Evolutionary conservation across 768 basidiomycete species (phyloP).

Genomic region (Wakefieldia striispora): DNA sequence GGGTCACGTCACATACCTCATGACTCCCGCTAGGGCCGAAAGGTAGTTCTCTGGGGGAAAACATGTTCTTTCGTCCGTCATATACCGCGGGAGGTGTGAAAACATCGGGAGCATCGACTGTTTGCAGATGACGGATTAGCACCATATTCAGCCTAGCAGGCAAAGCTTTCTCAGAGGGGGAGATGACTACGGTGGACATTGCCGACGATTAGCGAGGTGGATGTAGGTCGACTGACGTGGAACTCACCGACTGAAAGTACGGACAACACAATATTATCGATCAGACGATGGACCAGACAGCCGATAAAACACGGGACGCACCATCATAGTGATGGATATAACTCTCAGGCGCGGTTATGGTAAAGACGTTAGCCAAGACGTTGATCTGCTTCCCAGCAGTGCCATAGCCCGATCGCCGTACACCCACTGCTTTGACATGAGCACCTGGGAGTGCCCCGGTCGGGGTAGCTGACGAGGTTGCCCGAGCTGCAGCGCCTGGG

Average conservation of each 20-base stretch:
- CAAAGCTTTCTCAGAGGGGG: constrained; percentile 64
- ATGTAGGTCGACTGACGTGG: not conserved
- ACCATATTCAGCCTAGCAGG: constrained; percentile 70
- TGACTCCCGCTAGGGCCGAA: constrained; percentile 52
- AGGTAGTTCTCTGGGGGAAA: constrained; percentile 57
- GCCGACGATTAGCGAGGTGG: constrained; percentile 8
- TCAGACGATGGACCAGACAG: constrained; percentile 12
- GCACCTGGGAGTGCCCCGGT: constrained; percentile 30
- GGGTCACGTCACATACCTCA: constrained; percentile 41
- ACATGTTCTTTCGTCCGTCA: constrained; percentile 79
- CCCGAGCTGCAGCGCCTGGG: constrained; percentile 16
- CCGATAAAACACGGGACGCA: constrained; percentile 39
- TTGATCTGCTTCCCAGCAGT: constrained; percentile 45
- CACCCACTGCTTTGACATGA: constrained; percentile 57
- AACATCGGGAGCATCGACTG: constrained; percentile 49
- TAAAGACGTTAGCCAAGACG: constrained; percentile 62
- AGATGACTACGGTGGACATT: constrained; percentile 46
- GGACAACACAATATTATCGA: constrained; percentile 5
- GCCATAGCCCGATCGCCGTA: constrained; percentile 65
- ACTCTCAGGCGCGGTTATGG: constrained; percentile 54
- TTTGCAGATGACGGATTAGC: constrained; percentile 63
- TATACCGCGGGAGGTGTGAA: constrained; percentile 76
- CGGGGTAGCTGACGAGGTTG: constrained; percentile 27
- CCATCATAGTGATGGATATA: constrained; percentile 81
- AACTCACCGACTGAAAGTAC: constrained; percentile 22